Conservation (phyloP, 1,284 basidiomycete species). For the Psilocybe mexicana region DNA sequence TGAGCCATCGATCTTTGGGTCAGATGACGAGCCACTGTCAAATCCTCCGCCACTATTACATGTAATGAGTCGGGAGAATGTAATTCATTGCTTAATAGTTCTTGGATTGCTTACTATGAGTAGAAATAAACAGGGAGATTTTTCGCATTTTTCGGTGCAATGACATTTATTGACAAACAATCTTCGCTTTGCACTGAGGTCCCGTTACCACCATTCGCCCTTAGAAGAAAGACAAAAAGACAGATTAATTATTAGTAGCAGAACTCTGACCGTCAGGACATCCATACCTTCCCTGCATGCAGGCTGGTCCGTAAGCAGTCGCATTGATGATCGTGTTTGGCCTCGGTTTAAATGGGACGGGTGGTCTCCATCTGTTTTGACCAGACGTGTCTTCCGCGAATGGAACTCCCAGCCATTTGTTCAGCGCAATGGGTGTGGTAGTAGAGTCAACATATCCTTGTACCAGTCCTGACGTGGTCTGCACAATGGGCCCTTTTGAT, state of each 20-base stretch:
- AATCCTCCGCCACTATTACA: constrained; percentile 33
- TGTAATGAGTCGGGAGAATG: too few species aligned
- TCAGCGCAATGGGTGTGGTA: constrained; percentile 28
- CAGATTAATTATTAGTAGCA: not conserved
- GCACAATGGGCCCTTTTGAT: constrained; percentile 13
- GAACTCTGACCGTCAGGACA: too few species aligned
- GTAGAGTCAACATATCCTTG: constrained; percentile 39
- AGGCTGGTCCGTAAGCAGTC: constrained; percentile 41
- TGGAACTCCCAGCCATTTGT: constrained; percentile 43
- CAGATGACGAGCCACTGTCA: constrained; percentile 43
- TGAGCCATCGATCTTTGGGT: constrained; percentile 46
- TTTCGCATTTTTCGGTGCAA: constrained; percentile 36
- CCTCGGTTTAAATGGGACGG: constrained; percentile 28
- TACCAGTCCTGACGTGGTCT: constrained; percentile 34
- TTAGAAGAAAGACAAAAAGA: constrained; percentile 1
- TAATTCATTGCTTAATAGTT: too few species aligned
- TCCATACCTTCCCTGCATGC: constrained; percentile 38
- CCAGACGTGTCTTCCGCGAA: constrained; percentile 42
- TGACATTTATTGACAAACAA: constrained; percentile 42
- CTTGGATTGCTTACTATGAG: constrained; percentile 28
- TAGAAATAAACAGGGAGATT: constrained; percentile 43
- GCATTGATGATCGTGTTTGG: constrained; percentile 33
- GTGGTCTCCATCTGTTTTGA: constrained; percentile 41
- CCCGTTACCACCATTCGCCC: constrained; percentile 40
- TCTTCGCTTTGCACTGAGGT: constrained; percentile 45